phyloP scores from a whole-genome alignment of 164 flowering plant genomes.

The Piper betle region DNA sequence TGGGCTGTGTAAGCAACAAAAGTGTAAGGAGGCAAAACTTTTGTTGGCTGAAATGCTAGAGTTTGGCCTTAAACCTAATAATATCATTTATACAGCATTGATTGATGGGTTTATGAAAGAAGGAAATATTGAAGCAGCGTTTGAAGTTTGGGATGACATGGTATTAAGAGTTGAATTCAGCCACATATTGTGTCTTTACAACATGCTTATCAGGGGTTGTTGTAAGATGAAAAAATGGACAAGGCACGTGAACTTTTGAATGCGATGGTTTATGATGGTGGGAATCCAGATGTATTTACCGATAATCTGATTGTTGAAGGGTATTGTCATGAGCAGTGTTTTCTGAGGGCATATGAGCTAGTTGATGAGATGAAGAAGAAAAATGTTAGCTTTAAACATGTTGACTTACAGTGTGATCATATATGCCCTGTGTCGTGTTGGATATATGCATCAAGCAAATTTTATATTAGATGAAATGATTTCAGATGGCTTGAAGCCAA shows the following conservation, averaged over 20 bases:
- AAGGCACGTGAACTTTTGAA: conserved; percentile 31
- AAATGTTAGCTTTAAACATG: conserved; percentile 24
- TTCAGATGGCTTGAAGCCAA: conserved; percentile 33
- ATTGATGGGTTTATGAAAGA: conserved; percentile 52
- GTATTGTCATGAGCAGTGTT: conserved; percentile 22
- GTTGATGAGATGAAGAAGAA: conserved; percentile 44
- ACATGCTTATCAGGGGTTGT: conserved; percentile 36
- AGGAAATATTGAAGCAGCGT: conserved; percentile 39
- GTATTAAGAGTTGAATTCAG: conserved; percentile 24
- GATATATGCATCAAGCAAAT: conserved; percentile 31
- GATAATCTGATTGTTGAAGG: conserved; percentile 49
- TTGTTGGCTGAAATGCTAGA: conserved; percentile 32
- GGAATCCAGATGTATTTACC: conserved; percentile 28
- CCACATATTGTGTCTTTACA: conserved; percentile 27
- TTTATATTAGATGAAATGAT: conserved; percentile 28
- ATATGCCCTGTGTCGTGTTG: conserved; percentile 29
- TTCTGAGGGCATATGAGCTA: conserved; percentile 24
- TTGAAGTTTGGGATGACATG: conserved; percentile 42
- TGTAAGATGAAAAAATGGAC: conserved; percentile 41
- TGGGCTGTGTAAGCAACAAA: conserved; percentile 31
- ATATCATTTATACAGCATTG: conserved; percentile 24
- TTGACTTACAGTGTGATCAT: conserved; percentile 36
- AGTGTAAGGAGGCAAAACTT: conserved; percentile 25
- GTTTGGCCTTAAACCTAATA: conserved; percentile 28
- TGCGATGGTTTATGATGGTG: conserved; percentile 42